Conservation (phyloP, 2,329 filamentous ascomycete species). For the Madurella fahalii region DNA sequence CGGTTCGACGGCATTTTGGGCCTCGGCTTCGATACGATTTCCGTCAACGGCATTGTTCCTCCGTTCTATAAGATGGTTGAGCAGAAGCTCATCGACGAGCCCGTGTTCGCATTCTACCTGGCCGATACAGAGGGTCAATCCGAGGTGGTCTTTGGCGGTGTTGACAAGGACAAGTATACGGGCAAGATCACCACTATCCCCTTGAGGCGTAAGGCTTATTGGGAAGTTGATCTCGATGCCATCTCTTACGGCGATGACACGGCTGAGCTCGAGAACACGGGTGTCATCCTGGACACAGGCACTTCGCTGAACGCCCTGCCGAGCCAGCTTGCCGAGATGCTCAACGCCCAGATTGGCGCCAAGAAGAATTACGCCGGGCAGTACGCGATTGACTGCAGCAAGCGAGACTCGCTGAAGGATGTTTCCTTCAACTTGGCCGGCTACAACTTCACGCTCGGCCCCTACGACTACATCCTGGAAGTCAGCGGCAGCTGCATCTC, state of each 20-base stretch:
- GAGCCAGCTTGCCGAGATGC: conserved; percentile 82
- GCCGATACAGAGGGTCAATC: conserved; percentile 69
- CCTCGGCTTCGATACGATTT: conserved; percentile 90
- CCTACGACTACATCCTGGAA: conserved; percentile 94
- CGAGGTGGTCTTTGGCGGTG: conserved; percentile 67
- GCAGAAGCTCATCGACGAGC: conserved; percentile 83
- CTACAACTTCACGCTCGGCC: conserved; percentile 84
- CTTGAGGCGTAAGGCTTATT: conserved; percentile 97
- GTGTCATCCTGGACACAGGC: conserved; percentile 95
- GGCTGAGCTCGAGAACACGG: conserved; percentile 88
- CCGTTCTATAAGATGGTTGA: conserved; percentile 96
- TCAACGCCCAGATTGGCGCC: conserved; percentile 96
- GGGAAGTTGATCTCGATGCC: conserved; percentile 94
- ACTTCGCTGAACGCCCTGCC: conserved; percentile 97
- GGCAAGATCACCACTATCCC: conserved; percentile 92
- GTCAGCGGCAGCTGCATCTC: conserved; percentile 95
- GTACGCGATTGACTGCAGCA: conserved; percentile 87
- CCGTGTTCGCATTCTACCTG: conserved; percentile 96
- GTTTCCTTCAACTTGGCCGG: conserved; percentile 87
- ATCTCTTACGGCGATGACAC: conserved; percentile 83
- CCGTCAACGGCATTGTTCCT: conserved; percentile 91
- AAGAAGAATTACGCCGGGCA: conserved; percentile 98
- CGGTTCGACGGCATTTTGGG: conserved; percentile 96
- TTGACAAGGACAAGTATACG: conserved; percentile 46
- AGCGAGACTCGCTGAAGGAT: conserved; percentile 79